Evolutionary conservation across 2,329 filamentous ascomycete species (phyloP).

Genomic region (Pestalotiopsis sp.): DNA sequence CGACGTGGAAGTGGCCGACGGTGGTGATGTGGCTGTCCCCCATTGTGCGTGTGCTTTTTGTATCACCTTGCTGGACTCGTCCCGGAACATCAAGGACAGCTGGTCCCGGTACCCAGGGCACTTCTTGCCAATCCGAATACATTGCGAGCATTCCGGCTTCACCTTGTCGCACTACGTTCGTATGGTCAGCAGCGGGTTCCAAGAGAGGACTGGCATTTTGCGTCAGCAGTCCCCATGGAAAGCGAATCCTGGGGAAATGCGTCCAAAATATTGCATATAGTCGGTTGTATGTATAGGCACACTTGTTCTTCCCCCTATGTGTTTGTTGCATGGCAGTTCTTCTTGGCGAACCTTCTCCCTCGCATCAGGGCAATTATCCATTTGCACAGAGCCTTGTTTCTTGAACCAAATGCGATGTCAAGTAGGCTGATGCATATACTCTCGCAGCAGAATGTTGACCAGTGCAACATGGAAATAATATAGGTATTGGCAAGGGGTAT

Average conservation of each 20-base stretch:
- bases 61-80: slow-evolving; percentile 66
- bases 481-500: slow-evolving; percentile 3
- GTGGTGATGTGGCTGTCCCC: slow-evolving; percentile 38
- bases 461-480: slow-evolving; percentile 6
- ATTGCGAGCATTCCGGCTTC: slow-evolving; percentile 64
- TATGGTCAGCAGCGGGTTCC: slow-evolving; percentile 15
- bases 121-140: slow-evolving; percentile 58
- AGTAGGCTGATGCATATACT: neutral
- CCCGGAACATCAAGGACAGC: slow-evolving; percentile 66
- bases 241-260: neutral
- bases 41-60: slow-evolving; percentile 59
- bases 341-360: neutral
- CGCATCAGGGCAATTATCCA: neutral
- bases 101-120: slow-evolving; percentile 68
- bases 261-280: neutral
- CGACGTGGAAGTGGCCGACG: slow-evolving; percentile 25
- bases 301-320: neutral
- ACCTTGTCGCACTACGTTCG: slow-evolving; percentile 59
- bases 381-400: neutral
- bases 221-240: neutral
- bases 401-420: neutral
- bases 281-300: neutral
- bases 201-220: neutral
- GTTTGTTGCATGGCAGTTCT: neutral
- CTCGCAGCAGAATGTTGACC: neutral